Evolutionary conservation across 345 rosid genomes (phyloP).

Genomic region (Euphorbia tirucalli): DNA sequence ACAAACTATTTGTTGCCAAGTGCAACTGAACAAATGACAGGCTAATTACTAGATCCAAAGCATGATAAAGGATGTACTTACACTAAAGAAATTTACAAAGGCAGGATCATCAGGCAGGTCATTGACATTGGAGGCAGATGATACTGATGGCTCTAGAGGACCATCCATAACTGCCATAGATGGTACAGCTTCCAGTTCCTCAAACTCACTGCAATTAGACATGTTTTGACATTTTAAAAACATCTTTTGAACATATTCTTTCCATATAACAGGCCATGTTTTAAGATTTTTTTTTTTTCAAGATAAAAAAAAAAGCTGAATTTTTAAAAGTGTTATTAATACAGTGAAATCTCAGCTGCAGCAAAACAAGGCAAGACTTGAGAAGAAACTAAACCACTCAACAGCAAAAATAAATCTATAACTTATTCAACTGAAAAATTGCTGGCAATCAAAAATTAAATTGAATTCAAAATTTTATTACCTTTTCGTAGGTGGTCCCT

Average conservation of each 20-base stretch:
- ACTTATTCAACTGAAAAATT: not conserved
- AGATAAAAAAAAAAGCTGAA: not conserved
- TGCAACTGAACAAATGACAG: not conserved
- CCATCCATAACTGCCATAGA: slow-evolving; percentile 89
- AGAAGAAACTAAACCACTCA: not conserved
- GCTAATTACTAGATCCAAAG: slow-evolving; percentile 1
- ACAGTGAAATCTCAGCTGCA: not conserved
- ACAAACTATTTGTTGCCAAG: not conserved
- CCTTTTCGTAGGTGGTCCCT: slow-evolving; percentile 67
- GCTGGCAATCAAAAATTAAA: not conserved
- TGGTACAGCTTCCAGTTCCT: slow-evolving; percentile 90
- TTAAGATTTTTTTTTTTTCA: not conserved
- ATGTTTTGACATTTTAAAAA: not conserved
- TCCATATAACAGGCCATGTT: not conserved
- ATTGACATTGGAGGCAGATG: slow-evolving; percentile 34
- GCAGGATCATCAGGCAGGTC: slow-evolving; percentile 76
- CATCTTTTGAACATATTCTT: not conserved
- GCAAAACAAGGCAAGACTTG: not conserved
- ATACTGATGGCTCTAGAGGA: slow-evolving; percentile 75
- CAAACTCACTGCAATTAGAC: slow-evolving; percentile 66
- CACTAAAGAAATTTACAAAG: slow-evolving; percentile 86
- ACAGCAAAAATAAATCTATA: not conserved
- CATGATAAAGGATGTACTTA: slow-evolving; percentile 29
- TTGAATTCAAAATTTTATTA: slow-evolving; percentile 17
- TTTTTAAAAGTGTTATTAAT: not conserved